Conservation (phyloP, 2,329 filamentous ascomycete species). For the Fonsecaea pedrosoi region DNA sequence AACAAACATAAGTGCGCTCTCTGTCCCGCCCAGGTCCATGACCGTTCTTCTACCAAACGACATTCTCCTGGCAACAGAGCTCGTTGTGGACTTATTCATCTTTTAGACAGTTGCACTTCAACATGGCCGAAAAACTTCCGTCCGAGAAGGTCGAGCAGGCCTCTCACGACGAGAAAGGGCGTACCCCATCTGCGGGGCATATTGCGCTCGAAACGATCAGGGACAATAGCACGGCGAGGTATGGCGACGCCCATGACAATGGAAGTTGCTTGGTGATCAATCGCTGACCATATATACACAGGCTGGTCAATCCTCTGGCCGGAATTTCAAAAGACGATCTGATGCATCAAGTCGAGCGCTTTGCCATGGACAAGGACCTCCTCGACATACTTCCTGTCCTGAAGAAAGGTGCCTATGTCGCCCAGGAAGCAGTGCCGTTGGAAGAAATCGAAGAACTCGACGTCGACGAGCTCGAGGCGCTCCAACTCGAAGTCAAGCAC, state of each 20-base stretch:
- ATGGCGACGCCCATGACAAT: not conserved
- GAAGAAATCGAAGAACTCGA: conserved; percentile 43
- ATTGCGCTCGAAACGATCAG: not conserved
- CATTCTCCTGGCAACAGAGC: not conserved
- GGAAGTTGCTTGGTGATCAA: not conserved
- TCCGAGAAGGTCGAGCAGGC: not conserved
- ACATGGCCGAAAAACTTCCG: not conserved
- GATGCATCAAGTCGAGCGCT: conserved; percentile 44
- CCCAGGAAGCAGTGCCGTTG: conserved; percentile 44
- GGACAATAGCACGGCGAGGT: not conserved
- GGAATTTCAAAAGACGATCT: conserved; percentile 36
- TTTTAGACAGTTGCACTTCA: not conserved
- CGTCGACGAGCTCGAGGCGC: conserved; percentile 45
- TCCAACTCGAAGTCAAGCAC: conserved; percentile 45
- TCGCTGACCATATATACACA: conserved; percentile 18
- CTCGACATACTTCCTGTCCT: conserved; percentile 20
- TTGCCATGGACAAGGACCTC: conserved; percentile 40
- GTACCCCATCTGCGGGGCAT: not conserved
- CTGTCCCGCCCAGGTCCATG: not conserved
- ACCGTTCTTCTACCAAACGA: not conserved
- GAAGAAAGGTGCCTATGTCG: conserved; percentile 39
- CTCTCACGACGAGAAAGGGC: not conserved
- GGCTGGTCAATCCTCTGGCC: conserved; percentile 40
- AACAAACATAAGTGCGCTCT: not conserved
- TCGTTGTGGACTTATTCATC: not conserved